These are phyloP conservation scores for Blastobotrys aristatus DNA, from an alignment of 1,139 yeast genomes.

Conservation along the genomic window DNA sequence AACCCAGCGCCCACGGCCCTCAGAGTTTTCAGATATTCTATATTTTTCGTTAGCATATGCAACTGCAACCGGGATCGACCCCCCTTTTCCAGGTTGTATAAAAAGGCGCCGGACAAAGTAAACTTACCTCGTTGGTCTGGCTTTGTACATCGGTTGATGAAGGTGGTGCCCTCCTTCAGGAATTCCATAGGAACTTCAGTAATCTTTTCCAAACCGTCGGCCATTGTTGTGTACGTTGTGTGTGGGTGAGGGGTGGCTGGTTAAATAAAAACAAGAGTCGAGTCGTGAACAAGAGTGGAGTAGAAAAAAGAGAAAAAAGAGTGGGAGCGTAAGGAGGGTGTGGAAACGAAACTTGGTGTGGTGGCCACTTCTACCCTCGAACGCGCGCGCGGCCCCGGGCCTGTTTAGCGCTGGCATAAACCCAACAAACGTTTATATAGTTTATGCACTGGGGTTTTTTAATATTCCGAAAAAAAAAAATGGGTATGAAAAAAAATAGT, in stretches of 20 bases:
- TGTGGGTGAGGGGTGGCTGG: not conserved
- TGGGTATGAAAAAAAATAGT: too few species aligned
- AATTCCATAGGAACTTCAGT: constrained; percentile 89
- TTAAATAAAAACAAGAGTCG: not conserved
- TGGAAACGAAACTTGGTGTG: not conserved
- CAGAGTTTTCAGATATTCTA: constrained; percentile 80
- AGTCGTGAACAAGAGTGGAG: not conserved
- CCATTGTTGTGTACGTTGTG: constrained; percentile 19
- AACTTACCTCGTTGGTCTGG: constrained; percentile 75
- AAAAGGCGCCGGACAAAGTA: not conserved
- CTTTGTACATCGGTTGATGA: constrained; percentile 86
- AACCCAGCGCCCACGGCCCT: constrained; percentile 97
- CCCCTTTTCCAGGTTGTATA: not conserved
- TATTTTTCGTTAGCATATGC: not conserved
- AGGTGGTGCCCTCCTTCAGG: constrained; percentile 84
- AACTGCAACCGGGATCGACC: too few species aligned
- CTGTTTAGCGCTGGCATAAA: not conserved
- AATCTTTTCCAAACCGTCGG: constrained; percentile 58
- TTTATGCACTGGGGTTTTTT: too few species aligned
- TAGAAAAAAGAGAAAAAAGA: constrained; percentile 3
- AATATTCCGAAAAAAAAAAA: too few species aligned
- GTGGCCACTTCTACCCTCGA: constrained; percentile 1
- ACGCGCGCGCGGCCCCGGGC: not conserved
- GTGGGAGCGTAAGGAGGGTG: too few species aligned
- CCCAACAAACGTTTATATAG: not conserved